phyloP scores from a whole-genome alignment of 306 rosid species.

The Calophaca sinica region DNA sequence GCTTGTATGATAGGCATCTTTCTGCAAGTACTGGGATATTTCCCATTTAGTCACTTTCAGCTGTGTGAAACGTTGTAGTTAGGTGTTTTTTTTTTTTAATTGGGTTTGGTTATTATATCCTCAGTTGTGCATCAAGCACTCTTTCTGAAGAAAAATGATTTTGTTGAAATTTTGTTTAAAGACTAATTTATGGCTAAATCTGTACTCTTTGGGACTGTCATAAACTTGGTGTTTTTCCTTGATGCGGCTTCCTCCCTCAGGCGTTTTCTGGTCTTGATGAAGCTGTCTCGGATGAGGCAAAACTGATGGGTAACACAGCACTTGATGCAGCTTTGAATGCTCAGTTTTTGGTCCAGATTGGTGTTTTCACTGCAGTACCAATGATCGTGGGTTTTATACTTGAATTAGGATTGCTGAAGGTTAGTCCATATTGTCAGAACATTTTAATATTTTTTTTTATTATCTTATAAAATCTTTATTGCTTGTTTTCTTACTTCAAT shows the following conservation, averaged over 20 bases:
- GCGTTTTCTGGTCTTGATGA: slow-evolving; percentile 93
- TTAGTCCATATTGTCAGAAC: slow-evolving; percentile 45
- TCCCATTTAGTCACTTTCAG: slow-evolving; percentile 10
- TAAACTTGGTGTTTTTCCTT: slow-evolving; percentile 30
- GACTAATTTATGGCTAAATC: slow-evolving; percentile 16
- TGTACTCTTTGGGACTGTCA: slow-evolving; percentile 2
- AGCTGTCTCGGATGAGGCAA: slow-evolving; percentile 62
- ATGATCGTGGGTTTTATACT: slow-evolving; percentile 96
- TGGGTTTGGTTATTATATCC: slow-evolving; percentile 25
- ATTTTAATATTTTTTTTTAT: background rate
- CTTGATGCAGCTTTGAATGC: slow-evolving; percentile 90
- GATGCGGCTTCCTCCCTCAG: slow-evolving; percentile 57
- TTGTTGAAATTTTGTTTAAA: slow-evolving; percentile 11
- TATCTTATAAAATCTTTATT: background rate
- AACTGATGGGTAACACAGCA: slow-evolving; percentile 75
- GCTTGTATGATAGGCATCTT: slow-evolving; percentile 16
- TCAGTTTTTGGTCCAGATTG: slow-evolving; percentile 96
- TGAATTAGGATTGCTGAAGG: slow-evolving; percentile 92
- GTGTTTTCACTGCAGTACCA: slow-evolving; percentile 93
- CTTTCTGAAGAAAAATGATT: slow-evolving; percentile 9
- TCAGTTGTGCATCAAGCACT: background rate
- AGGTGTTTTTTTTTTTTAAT: background rate
- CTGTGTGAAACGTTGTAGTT: slow-evolving; percentile 7
- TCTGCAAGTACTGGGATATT: background rate
- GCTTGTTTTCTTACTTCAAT: background rate